Evolutionary conservation across 1,284 basidiomycete genomes (phyloP).

Genomic region (Cryptococcus sp.): DNA sequence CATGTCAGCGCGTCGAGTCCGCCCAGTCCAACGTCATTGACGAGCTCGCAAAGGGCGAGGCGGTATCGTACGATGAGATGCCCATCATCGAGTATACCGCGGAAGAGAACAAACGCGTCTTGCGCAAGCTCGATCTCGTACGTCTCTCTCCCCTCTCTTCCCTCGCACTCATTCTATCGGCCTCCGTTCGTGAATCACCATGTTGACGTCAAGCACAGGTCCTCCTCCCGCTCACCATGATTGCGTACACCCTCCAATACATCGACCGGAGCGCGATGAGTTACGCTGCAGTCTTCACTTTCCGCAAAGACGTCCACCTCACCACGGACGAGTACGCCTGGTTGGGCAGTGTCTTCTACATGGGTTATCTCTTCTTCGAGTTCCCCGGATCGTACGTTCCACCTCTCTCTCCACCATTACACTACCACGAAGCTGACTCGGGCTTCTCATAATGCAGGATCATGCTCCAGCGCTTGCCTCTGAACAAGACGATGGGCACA

Average conservation of each 20-base stretch:
- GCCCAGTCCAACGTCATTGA: constrained; percentile 19
- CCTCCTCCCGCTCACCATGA: constrained; percentile 45
- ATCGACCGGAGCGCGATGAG: constrained; percentile 50
- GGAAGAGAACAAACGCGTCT: constrained; percentile 34
- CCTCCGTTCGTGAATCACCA: neutral
- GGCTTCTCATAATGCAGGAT: constrained; percentile 1
- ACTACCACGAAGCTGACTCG: neutral
- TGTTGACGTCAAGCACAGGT: constrained; percentile 12
- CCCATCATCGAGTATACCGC: constrained; percentile 21
- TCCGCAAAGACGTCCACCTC: constrained; percentile 37
- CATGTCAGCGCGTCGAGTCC: constrained; percentile 16
- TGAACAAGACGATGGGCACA: constrained; percentile 35
- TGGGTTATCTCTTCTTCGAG: constrained; percentile 35
- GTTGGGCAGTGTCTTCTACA: constrained; percentile 32
- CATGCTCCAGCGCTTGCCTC: constrained; percentile 36
- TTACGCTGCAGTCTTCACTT: constrained; percentile 47
- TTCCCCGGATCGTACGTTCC: constrained; percentile 33
- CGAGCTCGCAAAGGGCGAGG: constrained; percentile 24
- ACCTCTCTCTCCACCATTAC: neutral
- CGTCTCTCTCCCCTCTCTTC: neutral
- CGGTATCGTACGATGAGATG: constrained; percentile 17
- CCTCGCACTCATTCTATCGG: too few species aligned
- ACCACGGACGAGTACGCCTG: constrained; percentile 23
- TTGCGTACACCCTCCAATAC: constrained; percentile 50
- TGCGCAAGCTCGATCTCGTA: constrained; percentile 45